Evolutionary conservation across 2,329 filamentous ascomycete species (phyloP).

Genomic region (Neonectria neomacrospora): DNA sequence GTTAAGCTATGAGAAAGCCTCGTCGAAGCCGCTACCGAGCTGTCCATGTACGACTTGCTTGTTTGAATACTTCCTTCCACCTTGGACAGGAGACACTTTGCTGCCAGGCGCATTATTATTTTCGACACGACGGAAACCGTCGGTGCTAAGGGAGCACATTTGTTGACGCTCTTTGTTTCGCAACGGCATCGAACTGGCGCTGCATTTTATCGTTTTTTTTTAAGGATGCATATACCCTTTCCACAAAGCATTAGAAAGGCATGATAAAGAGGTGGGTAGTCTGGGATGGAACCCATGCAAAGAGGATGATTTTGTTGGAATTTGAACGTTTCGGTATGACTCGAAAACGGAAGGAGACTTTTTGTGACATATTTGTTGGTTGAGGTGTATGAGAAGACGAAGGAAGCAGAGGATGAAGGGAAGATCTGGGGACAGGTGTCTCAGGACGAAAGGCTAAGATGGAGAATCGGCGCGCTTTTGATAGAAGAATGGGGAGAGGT

Average conservation of each 20-base stretch:
- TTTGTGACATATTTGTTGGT: constrained; percentile 4
- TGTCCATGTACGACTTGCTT: constrained; percentile 7
- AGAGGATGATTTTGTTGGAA: neutral
- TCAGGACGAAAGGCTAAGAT: neutral
- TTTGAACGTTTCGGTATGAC: constrained; percentile 1
- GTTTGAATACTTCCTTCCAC: constrained; percentile 15
- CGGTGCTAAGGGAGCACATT: constrained; percentile 5
- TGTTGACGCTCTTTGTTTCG: constrained; percentile 7
- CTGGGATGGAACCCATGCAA: neutral
- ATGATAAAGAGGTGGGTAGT: neutral
- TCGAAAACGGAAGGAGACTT: neutral
- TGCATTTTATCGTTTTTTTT: constrained; percentile 19
- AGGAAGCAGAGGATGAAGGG: neutral
- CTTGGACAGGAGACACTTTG: constrained; percentile 3
- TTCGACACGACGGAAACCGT: constrained; percentile 1
- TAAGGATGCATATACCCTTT: constrained; percentile 27
- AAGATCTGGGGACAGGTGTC: neutral
- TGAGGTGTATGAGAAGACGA: neutral
- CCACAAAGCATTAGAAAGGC: constrained; percentile 16
- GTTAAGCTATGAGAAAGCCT: constrained; percentile 61
- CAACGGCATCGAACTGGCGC: constrained; percentile 12
- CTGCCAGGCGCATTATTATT: constrained; percentile 3
- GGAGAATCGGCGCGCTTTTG: neutral
- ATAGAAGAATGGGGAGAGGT: neutral
- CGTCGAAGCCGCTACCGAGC: neutral